Evolutionary conservation across 2,329 filamentous ascomycete species (phyloP).

Genomic region (Colletotrichum karsti): DNA sequence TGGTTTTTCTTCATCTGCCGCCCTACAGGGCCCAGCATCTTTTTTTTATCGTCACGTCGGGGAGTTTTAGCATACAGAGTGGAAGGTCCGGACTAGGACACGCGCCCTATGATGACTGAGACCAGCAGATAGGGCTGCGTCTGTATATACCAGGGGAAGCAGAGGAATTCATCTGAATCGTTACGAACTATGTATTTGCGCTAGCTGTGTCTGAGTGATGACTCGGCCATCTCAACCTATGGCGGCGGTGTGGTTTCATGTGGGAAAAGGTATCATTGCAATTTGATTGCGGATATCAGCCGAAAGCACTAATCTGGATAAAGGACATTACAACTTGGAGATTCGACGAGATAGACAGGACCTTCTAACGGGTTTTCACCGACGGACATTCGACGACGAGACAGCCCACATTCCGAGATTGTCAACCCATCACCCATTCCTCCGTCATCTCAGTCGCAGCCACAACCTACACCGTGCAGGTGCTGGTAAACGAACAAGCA

Average conservation of each 20-base stretch:
- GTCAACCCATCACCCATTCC: neutral
- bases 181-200: neutral
- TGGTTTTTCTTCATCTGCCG: conserved; percentile 15
- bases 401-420: neutral
- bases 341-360: neutral
- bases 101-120: neutral
- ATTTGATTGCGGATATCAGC: neutral
- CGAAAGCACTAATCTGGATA: too few species aligned
- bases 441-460: neutral
- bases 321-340: too few species aligned
- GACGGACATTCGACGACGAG: neutral
- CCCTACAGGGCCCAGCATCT: conserved; percentile 9
- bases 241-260: neutral
- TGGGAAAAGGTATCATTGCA: too few species aligned
- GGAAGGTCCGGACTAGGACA: neutral
- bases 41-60: conserved; percentile 2
- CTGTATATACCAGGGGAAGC: conserved; percentile 23
- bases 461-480: neutral
- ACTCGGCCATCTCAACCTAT: neutral
- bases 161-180: conserved; percentile 19
- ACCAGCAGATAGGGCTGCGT: neutral
- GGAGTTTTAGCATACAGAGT: conserved; percentile 2
- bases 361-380: neutral
- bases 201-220: neutral
- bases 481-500: conserved; percentile 8